phyloP scores from a whole-genome alignment of 371 early-diverging fungal species.

The Mucor irregularis region DNA sequence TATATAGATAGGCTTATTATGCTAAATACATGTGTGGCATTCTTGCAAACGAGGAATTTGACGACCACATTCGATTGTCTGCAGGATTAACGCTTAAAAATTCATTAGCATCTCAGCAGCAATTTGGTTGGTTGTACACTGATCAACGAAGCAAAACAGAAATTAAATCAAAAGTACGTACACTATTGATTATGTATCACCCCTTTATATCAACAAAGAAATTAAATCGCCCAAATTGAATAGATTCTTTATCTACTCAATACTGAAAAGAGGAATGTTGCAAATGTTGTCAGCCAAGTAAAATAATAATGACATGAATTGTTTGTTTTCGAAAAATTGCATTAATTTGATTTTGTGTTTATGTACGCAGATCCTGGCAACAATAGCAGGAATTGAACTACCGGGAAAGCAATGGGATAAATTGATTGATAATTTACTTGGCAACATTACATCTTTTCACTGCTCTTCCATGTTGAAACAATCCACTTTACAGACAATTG shows the following conservation, averaged over 20 bases:
- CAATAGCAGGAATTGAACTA: neutral
- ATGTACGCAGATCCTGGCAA: neutral
- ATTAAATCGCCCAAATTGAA: neutral
- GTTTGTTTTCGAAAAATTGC: neutral
- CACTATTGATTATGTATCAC: neutral
- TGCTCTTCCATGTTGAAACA: neutral
- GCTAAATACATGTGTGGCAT: neutral
- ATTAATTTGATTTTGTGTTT: no score
- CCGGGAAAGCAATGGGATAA: neutral
- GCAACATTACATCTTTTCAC: neutral
- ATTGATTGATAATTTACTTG: neutral
- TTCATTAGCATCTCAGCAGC: neutral
- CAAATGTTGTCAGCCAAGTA: slow-evolving; percentile 3
- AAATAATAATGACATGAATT: neutral
- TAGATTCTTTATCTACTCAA: neutral
- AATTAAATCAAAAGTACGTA: neutral
- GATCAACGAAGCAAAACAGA: neutral
- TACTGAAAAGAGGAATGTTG: neutral
- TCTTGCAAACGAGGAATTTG: neutral
- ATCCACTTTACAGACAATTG: slow-evolving; percentile 1
- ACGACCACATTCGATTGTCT: neutral
- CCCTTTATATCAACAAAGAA: no score
- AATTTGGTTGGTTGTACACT: neutral
- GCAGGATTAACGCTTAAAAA: slow-evolving; percentile 3
- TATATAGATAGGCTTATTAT: neutral